phyloP scores from a whole-genome alignment of 352 stramenopile species.

The Pythium scleroteichum region DNA sequence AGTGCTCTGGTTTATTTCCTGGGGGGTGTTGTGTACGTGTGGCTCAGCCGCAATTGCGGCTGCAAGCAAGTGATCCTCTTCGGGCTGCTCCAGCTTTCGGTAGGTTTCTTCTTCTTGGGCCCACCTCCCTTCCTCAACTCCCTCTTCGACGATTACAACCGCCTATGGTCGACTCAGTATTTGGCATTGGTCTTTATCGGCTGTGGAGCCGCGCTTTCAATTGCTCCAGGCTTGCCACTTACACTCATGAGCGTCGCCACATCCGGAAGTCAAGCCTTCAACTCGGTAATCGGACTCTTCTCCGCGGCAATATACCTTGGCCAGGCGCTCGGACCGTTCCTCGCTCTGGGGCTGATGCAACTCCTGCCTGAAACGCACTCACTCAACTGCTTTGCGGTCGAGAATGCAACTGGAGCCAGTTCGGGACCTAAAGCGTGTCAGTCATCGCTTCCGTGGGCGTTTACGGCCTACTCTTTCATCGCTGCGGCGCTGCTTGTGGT shows the following conservation, averaged over 20 bases:
- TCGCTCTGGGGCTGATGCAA: slow-evolving; percentile 51
- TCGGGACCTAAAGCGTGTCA: slow-evolving; percentile 34
- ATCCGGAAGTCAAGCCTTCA: slow-evolving; percentile 40
- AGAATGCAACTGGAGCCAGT: slow-evolving; percentile 9
- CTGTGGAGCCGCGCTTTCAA: slow-evolving; percentile 54
- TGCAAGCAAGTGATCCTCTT: slow-evolving; percentile 71
- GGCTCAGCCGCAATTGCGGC: slow-evolving; percentile 56
- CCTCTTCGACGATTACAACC: slow-evolving; percentile 38
- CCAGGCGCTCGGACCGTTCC: slow-evolving; percentile 58
- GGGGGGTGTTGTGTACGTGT: slow-evolving; percentile 53
- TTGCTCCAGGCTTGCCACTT: slow-evolving; percentile 59
- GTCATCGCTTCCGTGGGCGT: slow-evolving; percentile 65
- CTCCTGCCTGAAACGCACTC: slow-evolving; percentile 43
- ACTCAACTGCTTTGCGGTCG: slow-evolving; percentile 39
- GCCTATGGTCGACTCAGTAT: slow-evolving; percentile 54
- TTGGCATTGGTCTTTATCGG: slow-evolving; percentile 56
- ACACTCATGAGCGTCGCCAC: slow-evolving; percentile 54
- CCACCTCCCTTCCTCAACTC: slow-evolving; percentile 52
- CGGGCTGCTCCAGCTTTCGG: slow-evolving; percentile 43
- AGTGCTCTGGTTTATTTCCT: slow-evolving; percentile 73
- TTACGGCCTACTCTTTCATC: slow-evolving; percentile 50
- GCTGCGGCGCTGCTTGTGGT: slow-evolving; percentile 35
- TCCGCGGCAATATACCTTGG: slow-evolving; percentile 67
- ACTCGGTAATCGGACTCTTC: slow-evolving; percentile 72
- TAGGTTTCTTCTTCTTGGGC: slow-evolving; percentile 64